Evolutionary conservation across 2,329 filamentous ascomycete species (phyloP), one percentile per base, ranked within the genome.

Genomic region (Ascochyta lentis): DNA sequence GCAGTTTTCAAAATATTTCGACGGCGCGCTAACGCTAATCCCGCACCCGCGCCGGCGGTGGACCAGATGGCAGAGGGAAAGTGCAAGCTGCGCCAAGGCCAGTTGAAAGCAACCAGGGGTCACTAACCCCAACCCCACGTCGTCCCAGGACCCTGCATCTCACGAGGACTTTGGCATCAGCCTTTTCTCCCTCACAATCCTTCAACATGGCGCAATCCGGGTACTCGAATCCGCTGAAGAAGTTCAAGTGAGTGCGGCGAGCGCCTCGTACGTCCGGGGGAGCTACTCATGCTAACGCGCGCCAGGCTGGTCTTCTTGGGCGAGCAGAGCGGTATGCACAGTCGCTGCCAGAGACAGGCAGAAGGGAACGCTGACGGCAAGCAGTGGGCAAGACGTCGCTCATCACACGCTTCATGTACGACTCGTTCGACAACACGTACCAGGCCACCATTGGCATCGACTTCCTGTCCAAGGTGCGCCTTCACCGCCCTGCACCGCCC

Each of bases 321-420:
- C 74, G 95, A 99, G 81, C 95, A 99, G 80, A 98, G 94, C 78
- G 95, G 94, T 97, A 92, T 77, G 87, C 77, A 53, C 23, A 26
- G 9, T 16, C 9, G 4, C 7, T 7, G 27, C 8, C 16, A 6
- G 23, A 13, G 22, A 4, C 4, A n/a, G 16, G 29, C 16, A 10
- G 27, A 16, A 26, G 22, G 1, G 12, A 15, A 16, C 23, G 22
- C 38, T 48, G 41, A 35, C 45, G 22, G 45, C 23, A 41, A 19
- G 59, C 76, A 98, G 95, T 99, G 70, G 95, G 95, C 76, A 99
- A 99, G 83, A 99, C 95, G 29, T 99, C 95, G 60, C 82, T 99
- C 70, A 99, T 99, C 77, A 99, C 95, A 65, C 89, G 95, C 64
- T 99, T 99, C 84, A 99, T 99, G 95, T 99, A 99, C 84, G 95